phyloP scores from a whole-genome alignment of 2,329 filamentous ascomycete genomes.

The Endoconidiophora polonica region DNA sequence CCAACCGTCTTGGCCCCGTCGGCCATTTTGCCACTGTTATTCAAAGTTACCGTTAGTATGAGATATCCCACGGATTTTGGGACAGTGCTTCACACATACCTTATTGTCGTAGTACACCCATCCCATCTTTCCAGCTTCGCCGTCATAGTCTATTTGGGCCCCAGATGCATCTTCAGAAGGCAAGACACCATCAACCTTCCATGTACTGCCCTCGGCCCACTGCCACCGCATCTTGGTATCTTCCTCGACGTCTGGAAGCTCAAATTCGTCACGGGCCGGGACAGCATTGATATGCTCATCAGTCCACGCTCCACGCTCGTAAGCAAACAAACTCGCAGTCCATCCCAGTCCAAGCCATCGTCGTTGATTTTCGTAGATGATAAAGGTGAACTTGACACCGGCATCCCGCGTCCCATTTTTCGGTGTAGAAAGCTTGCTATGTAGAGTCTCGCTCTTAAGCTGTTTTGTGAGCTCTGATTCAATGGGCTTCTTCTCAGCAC shows the following conservation, averaged over 20 bases:
- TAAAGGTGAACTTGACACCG: slow-evolving; percentile 89
- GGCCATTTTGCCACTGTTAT: slow-evolving; percentile 69
- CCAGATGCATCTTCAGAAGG: slow-evolving; percentile 24
- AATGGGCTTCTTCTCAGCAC: slow-evolving; percentile 15
- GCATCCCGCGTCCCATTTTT: slow-evolving; percentile 32
- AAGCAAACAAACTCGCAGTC: slow-evolving; percentile 80
- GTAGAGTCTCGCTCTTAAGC: slow-evolving; percentile 19
- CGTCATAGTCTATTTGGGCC: slow-evolving; percentile 33
- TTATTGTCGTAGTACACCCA: slow-evolving; percentile 99
- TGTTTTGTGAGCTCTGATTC: slow-evolving; percentile 33
- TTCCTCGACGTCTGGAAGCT: slow-evolving; percentile 44
- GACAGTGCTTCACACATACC: slow-evolving; percentile 30
- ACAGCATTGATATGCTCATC: slow-evolving; percentile 83
- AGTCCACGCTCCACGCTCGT: slow-evolving; percentile 83
- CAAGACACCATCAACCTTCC: slow-evolving; percentile 65
- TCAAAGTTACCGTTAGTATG: slow-evolving; percentile 1
- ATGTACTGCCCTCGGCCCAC: slow-evolving; percentile 74
- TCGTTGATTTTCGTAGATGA: slow-evolving; percentile 89
- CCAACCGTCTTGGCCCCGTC: slow-evolving; percentile 77
- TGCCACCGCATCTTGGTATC: slow-evolving; percentile 41
- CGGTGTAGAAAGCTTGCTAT: not conserved
- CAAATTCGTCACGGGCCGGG: slow-evolving; percentile 53
- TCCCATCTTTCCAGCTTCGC: slow-evolving; percentile 49
- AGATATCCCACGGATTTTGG: not conserved
- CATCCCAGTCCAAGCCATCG: slow-evolving; percentile 91